Evolutionary conservation across 2,329 filamentous ascomycete species (phyloP).

Genomic region (Fusarium oligoseptatum): DNA sequence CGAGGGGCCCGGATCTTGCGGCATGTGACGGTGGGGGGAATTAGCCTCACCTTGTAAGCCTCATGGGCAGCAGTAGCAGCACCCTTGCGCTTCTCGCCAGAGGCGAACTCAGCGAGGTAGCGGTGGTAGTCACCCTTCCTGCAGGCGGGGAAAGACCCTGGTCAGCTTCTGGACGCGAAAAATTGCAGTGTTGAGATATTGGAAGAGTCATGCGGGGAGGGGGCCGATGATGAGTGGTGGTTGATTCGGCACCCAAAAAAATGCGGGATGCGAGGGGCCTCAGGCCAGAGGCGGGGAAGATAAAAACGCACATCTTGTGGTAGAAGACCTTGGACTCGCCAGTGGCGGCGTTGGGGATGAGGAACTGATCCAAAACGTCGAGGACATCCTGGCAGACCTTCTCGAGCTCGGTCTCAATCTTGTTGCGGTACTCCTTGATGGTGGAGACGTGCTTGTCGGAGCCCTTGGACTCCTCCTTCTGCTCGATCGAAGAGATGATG

Average conservation of each 20-base stretch:
- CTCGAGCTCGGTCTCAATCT: conserved; percentile 98
- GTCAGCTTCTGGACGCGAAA: conserved; percentile 27
- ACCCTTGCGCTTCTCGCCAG: conserved; percentile 90
- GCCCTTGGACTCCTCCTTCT: conserved; percentile 99
- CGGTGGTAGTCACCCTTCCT: conserved; percentile 99
- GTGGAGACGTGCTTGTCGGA: conserved; percentile 93
- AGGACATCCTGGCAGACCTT: conserved; percentile 98
- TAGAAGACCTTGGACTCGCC: conserved; percentile 99
- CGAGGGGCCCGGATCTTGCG: conserved; percentile 43
- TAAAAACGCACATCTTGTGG: conserved; percentile 93
- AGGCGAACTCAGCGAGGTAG: conserved; percentile 93
- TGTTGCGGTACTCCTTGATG: conserved; percentile 97
- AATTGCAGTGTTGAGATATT: conserved; percentile 5
- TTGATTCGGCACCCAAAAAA: conserved; percentile 26
- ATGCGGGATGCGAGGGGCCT: conserved; percentile 33
- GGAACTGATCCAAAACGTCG: conserved; percentile 89
- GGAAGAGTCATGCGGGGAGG: conserved; percentile 17
- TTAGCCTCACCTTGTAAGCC: conserved; percentile 89
- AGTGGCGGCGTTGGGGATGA: conserved; percentile 95
- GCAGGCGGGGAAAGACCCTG: conserved; percentile 54
- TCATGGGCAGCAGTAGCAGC: conserved; percentile 89
- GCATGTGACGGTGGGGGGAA: conserved; percentile 43
- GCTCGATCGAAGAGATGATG: conserved; percentile 99
- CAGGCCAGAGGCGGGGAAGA: conserved; percentile 63
- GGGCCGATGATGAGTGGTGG: conserved; percentile 17